Percentiles rank a stretch among this genome's conserved stretches.
phyloP scores from a whole-genome alignment of 2,329 filamentous ascomycete genomes.

The Raffaelea albimanens region DNA sequence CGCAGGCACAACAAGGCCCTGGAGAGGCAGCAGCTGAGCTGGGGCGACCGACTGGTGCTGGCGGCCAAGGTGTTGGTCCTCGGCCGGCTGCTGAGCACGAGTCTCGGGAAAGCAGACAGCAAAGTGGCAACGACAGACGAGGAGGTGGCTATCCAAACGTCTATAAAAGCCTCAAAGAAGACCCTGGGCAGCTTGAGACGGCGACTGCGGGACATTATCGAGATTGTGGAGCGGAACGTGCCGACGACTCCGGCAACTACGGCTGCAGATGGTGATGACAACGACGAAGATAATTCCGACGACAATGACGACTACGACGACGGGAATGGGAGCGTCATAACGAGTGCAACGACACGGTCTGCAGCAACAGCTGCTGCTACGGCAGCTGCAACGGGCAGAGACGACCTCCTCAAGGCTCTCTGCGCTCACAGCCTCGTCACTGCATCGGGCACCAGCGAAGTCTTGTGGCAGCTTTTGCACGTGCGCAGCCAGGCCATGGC shows the following conservation, averaged over 20 bases:
- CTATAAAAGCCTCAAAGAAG: conserved; percentile 53
- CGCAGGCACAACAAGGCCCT: background rate
- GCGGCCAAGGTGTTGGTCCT: conserved; percentile 68
- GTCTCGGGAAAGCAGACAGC: conserved; percentile 41
- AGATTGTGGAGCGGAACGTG: conserved; percentile 28
- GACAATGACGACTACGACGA: background rate
- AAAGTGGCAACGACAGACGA: conserved; percentile 12
- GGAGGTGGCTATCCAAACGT: conserved; percentile 22
- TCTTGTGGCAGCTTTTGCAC: conserved; percentile 67
- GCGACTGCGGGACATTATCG: conserved; percentile 58
- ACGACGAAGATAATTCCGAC: background rate
- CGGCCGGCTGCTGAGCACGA: conserved; percentile 65
- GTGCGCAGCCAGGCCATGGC: conserved; percentile 62
- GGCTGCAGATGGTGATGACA: background rate
- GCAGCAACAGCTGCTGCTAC: background rate
- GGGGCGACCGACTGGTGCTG: conserved; percentile 43
- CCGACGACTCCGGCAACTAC: background rate
- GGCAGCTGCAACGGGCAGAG: conserved; percentile 13
- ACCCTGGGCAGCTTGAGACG: conserved; percentile 53
- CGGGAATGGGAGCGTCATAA: background rate
- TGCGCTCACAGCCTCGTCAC: conserved; percentile 76
- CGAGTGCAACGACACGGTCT: background rate
- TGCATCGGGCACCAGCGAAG: conserved; percentile 70
- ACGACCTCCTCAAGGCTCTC: conserved; percentile 60
- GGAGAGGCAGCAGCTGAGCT: conserved; percentile 15